These are phyloP conservation scores for Epichloe uncinata DNA, from an alignment of 2,329 filamentous ascomycete species.

Conservation along the genomic window DNA sequence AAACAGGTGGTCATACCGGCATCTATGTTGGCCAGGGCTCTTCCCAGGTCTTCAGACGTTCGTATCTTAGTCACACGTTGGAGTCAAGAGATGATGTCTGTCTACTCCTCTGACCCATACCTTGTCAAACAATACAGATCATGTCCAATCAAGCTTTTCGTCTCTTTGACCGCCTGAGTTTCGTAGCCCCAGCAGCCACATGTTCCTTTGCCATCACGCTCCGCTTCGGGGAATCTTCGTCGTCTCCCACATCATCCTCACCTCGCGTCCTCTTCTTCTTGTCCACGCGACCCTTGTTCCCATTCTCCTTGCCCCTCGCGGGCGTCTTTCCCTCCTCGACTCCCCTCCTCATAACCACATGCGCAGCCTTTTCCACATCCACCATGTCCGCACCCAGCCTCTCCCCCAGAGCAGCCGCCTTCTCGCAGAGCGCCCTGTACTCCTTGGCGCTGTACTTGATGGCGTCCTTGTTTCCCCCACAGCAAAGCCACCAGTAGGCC, in stretches of 20 bases:
- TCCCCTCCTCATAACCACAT: slow-evolving; percentile 42
- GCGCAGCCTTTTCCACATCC: slow-evolving; percentile 58
- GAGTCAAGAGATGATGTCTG: too few relatives aligned
- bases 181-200: not conserved
- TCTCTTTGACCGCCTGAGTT: slow-evolving; percentile 1
- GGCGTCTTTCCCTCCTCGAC: not conserved
- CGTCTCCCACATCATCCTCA: not conserved
- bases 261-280: not conserved
- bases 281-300: not conserved
- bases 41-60: slow-evolving; percentile 27
- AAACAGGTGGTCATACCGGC: slow-evolving; percentile 23
- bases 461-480: slow-evolving; percentile 30
- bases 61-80: slow-evolving; percentile 12
- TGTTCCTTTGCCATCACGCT: not conserved
- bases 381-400: slow-evolving; percentile 43
- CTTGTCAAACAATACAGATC: too few relatives aligned
- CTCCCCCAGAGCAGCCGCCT: slow-evolving; percentile 27
- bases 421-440: slow-evolving; percentile 42
- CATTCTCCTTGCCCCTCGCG: not conserved
- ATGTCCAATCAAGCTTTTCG: not conserved
- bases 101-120: too few relatives aligned
- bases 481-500: slow-evolving; percentile 56
- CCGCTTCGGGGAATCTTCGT: not conserved
- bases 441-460: slow-evolving; percentile 62
- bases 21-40: slow-evolving; percentile 27